A percentile compares a stretch with the other conserved stretches of the same genome.
phyloP scores from a whole-genome alignment of 1,284 basidiomycete genomes.

The Ganoderma boninense region DNA sequence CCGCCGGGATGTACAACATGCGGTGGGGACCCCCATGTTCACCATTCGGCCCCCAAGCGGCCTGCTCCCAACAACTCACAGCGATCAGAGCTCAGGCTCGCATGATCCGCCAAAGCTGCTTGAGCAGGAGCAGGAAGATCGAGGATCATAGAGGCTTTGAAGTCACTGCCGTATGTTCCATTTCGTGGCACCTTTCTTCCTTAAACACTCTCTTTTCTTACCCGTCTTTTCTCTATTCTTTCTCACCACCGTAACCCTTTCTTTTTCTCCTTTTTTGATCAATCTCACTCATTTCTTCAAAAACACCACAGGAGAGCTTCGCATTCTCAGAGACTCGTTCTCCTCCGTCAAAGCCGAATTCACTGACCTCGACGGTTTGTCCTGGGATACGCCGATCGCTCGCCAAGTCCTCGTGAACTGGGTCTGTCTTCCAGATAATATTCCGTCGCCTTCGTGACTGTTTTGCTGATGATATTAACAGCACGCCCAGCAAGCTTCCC shows the following conservation, averaged over 20 bases:
- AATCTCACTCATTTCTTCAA: not conserved
- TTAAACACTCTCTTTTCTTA: too few species aligned
- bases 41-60: slow-evolving; percentile 20
- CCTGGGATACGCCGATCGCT: slow-evolving; percentile 27
- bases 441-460: too few species aligned
- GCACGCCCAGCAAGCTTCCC: slow-evolving; percentile 2
- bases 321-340: slow-evolving; percentile 21
- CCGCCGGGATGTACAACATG: not conserved
- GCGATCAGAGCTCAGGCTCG: slow-evolving; percentile 22
- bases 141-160: slow-evolving; percentile 25
- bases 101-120: slow-evolving; percentile 24
- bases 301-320: slow-evolving; percentile 18
- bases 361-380: slow-evolving; percentile 30
- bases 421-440: slow-evolving; percentile 17
- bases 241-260: not conserved
- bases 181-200: not conserved
- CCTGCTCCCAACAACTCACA: not conserved
- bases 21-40: not conserved
- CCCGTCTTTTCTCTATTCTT: too few species aligned
- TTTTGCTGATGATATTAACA: not conserved
- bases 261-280: too few species aligned
- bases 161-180: slow-evolving; percentile 8
- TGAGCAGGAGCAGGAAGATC: slow-evolving; percentile 26
- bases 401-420: slow-evolving; percentile 27
- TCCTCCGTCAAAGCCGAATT: slow-evolving; percentile 30